phyloP scores from a whole-genome alignment of 1,139 yeast species.

The Saccharomyces hybrid region DNA sequence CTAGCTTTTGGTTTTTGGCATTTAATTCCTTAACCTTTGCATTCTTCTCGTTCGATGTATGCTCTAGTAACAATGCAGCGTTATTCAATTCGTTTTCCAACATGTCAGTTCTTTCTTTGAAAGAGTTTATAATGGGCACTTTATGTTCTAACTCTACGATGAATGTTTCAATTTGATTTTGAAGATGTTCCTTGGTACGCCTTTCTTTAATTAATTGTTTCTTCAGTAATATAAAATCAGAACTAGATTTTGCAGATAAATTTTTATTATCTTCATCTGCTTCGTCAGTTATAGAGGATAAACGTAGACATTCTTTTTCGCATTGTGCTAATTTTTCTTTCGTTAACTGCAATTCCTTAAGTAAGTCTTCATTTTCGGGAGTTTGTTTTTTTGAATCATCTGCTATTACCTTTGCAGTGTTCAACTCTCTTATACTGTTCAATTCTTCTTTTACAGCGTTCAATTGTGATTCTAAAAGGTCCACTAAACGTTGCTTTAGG shows the following conservation, averaged over 20 bases:
- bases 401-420: slow-evolving; percentile 31
- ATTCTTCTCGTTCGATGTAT: slow-evolving; percentile 36
- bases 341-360: slow-evolving; percentile 23
- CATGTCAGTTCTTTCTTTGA: slow-evolving; percentile 44
- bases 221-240: slow-evolving; percentile 60
- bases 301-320: slow-evolving; percentile 40
- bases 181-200: slow-evolving; percentile 62
- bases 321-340: slow-evolving; percentile 42
- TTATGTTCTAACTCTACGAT: slow-evolving; percentile 71
- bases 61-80: slow-evolving; percentile 44
- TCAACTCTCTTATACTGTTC: slow-evolving; percentile 34
- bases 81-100: slow-evolving; percentile 44
- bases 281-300: slow-evolving; percentile 37
- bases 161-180: slow-evolving; percentile 62
- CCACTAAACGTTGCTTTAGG: slow-evolving; percentile 55
- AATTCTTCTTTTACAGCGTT: slow-evolving; percentile 29
- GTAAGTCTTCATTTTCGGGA: neutral
- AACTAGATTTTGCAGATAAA: slow-evolving; percentile 10
- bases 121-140: slow-evolving; percentile 71
- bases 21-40: slow-evolving; percentile 22
- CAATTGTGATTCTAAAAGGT: slow-evolving; percentile 49
- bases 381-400: neutral
- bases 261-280: slow-evolving; percentile 43
- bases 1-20: slow-evolving; percentile 32
- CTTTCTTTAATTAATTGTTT: slow-evolving; percentile 64